Conservation (phyloP, 805 yeast genomes). For the Spathaspora arborariae region DNA sequence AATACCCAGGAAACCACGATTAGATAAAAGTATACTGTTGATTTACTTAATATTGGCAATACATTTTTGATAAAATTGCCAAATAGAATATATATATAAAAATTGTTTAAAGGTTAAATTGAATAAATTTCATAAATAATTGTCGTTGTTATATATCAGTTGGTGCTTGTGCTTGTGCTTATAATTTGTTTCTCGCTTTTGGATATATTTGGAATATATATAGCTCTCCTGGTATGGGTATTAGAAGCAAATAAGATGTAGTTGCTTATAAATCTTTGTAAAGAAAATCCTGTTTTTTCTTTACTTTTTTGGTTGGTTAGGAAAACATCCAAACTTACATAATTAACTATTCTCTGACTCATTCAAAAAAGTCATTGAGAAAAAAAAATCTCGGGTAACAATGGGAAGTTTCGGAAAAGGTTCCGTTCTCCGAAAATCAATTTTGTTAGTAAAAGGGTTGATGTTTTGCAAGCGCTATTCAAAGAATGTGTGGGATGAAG, state of each 20-base stretch:
- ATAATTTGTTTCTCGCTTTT: not conserved
- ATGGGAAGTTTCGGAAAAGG: not conserved
- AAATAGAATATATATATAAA: not conserved
- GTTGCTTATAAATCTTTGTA: not conserved
- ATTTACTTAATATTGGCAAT: conserved; percentile 1
- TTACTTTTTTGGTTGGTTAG: not conserved
- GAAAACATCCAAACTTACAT: conserved; percentile 3
- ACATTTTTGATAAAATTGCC: conserved; percentile 1
- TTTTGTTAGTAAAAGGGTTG: not conserved
- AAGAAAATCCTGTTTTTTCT: not conserved
- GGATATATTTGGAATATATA: not conserved
- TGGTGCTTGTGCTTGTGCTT: not conserved
- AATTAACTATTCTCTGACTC: not conserved
- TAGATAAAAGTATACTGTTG: not conserved
- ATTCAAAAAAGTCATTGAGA: not conserved
- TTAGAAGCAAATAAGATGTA: not conserved
- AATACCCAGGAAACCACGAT: conserved; percentile 1
- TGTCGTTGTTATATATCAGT: not conserved
- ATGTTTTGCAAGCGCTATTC: no score
- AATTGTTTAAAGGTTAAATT: not conserved
- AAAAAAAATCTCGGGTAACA: not conserved
- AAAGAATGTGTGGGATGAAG: no score
- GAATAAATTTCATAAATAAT: not conserved
- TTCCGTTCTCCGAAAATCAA: not conserved
- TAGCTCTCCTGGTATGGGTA: not conserved